Evolutionary conservation across 2,329 filamentous ascomycete species (phyloP), one percentile per base, ranked within the genome.

Genomic region (Penicillium digitatum): DNA sequence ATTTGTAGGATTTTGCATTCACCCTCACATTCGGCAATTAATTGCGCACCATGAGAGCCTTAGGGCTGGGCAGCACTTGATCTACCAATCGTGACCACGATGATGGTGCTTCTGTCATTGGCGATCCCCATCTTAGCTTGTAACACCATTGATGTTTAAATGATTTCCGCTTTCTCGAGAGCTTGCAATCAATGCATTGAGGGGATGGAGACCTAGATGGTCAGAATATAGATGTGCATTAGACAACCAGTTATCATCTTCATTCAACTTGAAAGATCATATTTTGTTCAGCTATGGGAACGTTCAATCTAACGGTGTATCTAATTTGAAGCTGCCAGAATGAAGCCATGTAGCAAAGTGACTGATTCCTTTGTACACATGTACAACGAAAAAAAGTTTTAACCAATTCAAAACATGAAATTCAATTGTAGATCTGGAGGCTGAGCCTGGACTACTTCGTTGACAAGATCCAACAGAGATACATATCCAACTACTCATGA

Each of bases 401-500:
- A 14, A 35, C 34, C 42, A 48, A 26, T 12, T 16, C 16, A n/a
- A 38, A 39, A 35, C 24, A 32, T 29, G 22, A 48, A 14, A 43
- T 49, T 54, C 31, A 26, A 38, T 14, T 42, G 16, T 40, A 44
- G 24, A 22, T 31, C 11, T 8, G 27, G 47, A 32, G n/a, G 11
- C 7, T 11, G n/a, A 35, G n/a, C 27, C n/a, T 48, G 34, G 27
- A 39, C 44, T 53, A 53, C 50, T 51, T 51, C 24, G n/a, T 48
- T 48, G 27, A n/a, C 20, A 39, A 35, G 7, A 50, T 26, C 31
- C 31, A n/a, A 26, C 3, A 14, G 35, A 16, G 27, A 29, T 32
- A 22, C 22, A 49, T 43, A 42, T 35, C 44, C 35, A 39, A 32
- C 51, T 37, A 54, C 38, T n/a, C 51, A 54, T 48, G 12, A n/a